phyloP scores from a whole-genome alignment of 1,284 basidiomycete species.

The Rhodofomes roseus region DNA sequence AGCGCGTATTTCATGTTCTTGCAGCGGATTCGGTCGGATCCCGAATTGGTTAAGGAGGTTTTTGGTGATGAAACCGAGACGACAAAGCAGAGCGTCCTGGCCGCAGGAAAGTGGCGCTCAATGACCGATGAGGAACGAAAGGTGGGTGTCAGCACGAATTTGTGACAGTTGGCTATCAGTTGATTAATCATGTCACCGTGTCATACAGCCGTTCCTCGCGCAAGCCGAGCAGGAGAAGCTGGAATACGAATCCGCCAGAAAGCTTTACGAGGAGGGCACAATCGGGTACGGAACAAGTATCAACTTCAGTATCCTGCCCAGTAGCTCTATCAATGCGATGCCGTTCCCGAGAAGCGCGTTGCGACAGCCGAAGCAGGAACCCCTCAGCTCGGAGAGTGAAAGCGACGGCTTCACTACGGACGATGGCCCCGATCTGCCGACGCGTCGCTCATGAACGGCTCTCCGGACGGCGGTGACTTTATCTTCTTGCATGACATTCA shows the following conservation, averaged over 20 bases:
- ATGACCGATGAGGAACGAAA: slow-evolving; percentile 91
- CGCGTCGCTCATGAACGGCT: slow-evolving; percentile 4
- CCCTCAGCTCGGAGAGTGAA: slow-evolving; percentile 54
- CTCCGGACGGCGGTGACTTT: background rate
- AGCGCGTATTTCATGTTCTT: slow-evolving; percentile 96
- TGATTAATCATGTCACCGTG: background rate
- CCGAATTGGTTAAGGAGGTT: slow-evolving; percentile 68
- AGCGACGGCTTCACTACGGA: slow-evolving; percentile 53
- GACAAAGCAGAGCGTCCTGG: slow-evolving; percentile 91
- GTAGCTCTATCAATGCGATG: slow-evolving; percentile 45
- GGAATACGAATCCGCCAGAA: slow-evolving; percentile 80
- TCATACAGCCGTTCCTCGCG: slow-evolving; percentile 75
- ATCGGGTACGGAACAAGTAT: slow-evolving; percentile 66
- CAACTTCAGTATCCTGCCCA: slow-evolving; percentile 74
- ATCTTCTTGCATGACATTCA: slow-evolving; percentile 14
- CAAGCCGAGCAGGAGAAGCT: slow-evolving; percentile 92
- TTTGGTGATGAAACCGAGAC: slow-evolving; percentile 95
- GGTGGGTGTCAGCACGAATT: slow-evolving; percentile 38
- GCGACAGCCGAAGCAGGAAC: slow-evolving; percentile 55
- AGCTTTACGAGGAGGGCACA: slow-evolving; percentile 80
- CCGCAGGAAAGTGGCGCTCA: slow-evolving; percentile 88
- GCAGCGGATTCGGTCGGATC: slow-evolving; percentile 79
- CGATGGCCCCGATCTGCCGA: slow-evolving; percentile 31
- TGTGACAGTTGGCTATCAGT: slow-evolving; percentile 1
- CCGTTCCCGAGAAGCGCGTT: slow-evolving; percentile 42